phyloP scores from a whole-genome alignment of 2,329 filamentous ascomycete species.

The Fusarium fracticaudum region DNA sequence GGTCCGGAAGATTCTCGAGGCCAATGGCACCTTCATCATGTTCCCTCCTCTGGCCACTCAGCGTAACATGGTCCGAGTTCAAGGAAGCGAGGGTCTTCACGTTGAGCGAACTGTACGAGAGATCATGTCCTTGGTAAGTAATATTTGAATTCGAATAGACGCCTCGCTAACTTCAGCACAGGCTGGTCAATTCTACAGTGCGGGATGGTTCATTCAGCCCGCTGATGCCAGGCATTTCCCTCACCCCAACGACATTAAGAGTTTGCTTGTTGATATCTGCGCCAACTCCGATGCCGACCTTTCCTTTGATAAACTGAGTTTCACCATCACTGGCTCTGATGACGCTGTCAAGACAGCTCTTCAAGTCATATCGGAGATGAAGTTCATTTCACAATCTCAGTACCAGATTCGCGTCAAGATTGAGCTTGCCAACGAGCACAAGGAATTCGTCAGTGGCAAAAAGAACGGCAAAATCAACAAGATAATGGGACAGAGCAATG shows the following conservation, averaged over 20 bases:
- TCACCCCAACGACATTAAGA: slow-evolving; percentile 77
- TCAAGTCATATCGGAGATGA: slow-evolving; percentile 90
- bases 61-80: slow-evolving; percentile 85
- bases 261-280: slow-evolving; percentile 96
- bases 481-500: slow-evolving; percentile 99
- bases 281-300: slow-evolving; percentile 96
- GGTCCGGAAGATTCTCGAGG: slow-evolving; percentile 96
- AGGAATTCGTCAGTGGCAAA: slow-evolving; percentile 99
- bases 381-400: slow-evolving; percentile 85
- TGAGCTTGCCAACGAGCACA: slow-evolving; percentile 98
- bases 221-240: slow-evolving; percentile 71
- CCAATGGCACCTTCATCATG: slow-evolving; percentile 93
- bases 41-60: slow-evolving; percentile 89
- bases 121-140: slow-evolving; percentile 88
- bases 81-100: slow-evolving; percentile 91
- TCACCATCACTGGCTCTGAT: slow-evolving; percentile 94
- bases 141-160: no score
- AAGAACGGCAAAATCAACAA: slow-evolving; percentile 99
- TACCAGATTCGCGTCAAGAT: slow-evolving; percentile 98
- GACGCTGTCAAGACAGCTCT: slow-evolving; percentile 96
- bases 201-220: slow-evolving; percentile 92
- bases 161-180: slow-evolving; percentile 50
- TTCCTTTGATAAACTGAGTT: slow-evolving; percentile 92
- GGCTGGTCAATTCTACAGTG: slow-evolving; percentile 97
- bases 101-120: slow-evolving; percentile 95